Evolutionary conservation across 108 stramenopile genomes (phyloP), one percentile per base, ranked within the genome.

Genomic region (Discostella stelligeroides): DNA sequence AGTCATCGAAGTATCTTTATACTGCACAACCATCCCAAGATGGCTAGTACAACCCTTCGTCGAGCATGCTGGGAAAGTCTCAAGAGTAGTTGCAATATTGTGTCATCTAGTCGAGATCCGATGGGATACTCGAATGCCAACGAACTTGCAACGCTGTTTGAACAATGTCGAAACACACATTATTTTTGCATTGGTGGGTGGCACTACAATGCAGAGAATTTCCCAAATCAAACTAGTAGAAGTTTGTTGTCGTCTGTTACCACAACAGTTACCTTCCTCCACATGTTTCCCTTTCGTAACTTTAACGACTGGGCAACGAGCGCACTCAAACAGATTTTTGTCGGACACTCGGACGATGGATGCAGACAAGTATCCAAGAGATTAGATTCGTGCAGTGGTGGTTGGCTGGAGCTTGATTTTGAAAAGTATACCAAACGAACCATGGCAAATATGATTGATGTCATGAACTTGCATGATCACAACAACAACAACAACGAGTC

Each of bases 51-150:
- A 14, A 63, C 63, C 14, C 46, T 63, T 24, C 63, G 63, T 28
- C 40, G 63, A 48, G 63, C 63, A 7, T 63, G 63, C 28, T 63
- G 63, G 63, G 63, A 63, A 49, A 63, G 49, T 63, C 63, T 63
- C 23, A 28, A 24, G 46, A 11, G 14, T 7, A 63, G 43, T 17
- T 63, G 63, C 29, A 28, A 47, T 49, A 45, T 63, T 30, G 46
- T 63, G 10, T 63, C 63, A 8, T 47, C 47, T 11, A 49, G 18
- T 29, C 63, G 63, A 12, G 63, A 63, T 49, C 63, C 63, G 15
- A 49, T 47, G 25, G 63, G 63, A 28, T 63, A 63, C 47, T 63
- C 63, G 3, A 18, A 63, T 47, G 42, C 46, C 23, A 18, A 63
- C 9, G 63, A 63, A 14, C 30, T 63, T 17, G 9, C 29, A 0